A percentile compares a stretch with the other conserved stretches of the same genome.
Conservation (phyloP, 345 rosid genomes). For the Ceriops zippeliana region DNA sequence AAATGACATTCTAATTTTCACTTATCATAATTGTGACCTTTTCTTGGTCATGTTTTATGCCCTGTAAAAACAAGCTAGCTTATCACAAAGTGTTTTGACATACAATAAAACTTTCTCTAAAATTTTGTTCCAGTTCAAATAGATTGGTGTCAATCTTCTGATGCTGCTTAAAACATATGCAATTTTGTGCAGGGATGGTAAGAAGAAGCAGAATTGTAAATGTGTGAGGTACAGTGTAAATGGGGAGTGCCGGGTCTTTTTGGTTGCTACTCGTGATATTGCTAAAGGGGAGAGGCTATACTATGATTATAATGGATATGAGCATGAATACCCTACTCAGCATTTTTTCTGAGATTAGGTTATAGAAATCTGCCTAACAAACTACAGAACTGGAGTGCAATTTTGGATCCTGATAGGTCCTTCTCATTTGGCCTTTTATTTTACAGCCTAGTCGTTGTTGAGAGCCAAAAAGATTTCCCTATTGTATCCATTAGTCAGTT, state of each 20-base stretch:
- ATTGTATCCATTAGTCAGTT: slow-evolving; percentile 20
- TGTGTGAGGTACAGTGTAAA: slow-evolving; percentile 84
- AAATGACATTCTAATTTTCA: slow-evolving; percentile 3
- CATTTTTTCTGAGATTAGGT: slow-evolving; percentile 60
- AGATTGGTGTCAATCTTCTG: slow-evolving; percentile 8
- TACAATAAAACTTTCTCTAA: slow-evolving; percentile 2
- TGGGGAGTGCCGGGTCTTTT: slow-evolving; percentile 78
- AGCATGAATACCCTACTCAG: slow-evolving; percentile 89
- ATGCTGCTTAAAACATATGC: slow-evolving; percentile 21
- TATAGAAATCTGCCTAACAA: slow-evolving; percentile 20
- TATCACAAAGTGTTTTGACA: not conserved
- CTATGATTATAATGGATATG: slow-evolving; percentile 92
- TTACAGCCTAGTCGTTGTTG: slow-evolving; percentile 24
- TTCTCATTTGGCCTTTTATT: slow-evolving; percentile 16
- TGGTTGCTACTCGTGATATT: slow-evolving; percentile 88
- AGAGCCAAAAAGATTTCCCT: slow-evolving; percentile 22
- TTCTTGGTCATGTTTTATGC: not conserved
- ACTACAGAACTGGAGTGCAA: slow-evolving; percentile 28
- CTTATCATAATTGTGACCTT: not conserved
- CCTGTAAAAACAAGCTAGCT: not conserved
- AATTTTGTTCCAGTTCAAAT: not conserved
- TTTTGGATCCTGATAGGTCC: slow-evolving; percentile 34
- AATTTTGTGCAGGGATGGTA: slow-evolving; percentile 68
- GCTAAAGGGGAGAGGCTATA: slow-evolving; percentile 83
- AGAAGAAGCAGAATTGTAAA: slow-evolving; percentile 89